Percentiles rank a stretch among this genome's conserved stretches.
Evolutionary conservation across 106 monocot species (phyloP).

Genomic region (Triglochin maritima): DNA sequence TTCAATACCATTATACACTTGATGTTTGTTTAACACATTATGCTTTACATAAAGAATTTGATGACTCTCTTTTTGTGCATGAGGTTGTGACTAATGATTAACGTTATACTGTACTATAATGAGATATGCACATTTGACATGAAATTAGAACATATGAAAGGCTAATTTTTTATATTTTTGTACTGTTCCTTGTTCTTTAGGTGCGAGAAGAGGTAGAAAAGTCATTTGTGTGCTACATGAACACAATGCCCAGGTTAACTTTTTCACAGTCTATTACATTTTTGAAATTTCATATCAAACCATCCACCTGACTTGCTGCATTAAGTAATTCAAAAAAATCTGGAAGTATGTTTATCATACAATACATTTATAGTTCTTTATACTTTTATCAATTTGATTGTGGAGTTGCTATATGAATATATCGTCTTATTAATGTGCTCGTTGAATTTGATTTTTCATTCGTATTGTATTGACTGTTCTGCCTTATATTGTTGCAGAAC

Average conservation of each 20-base stretch:
- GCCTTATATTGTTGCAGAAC: conserved; percentile 19
- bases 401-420: background rate
- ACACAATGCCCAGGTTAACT: conserved; percentile 6
- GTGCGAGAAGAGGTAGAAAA: conserved; percentile 12
- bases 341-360: background rate
- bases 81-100: background rate
- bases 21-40: too few species aligned
- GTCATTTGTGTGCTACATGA: background rate
- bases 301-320: background rate
- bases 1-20: too few species aligned
- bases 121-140: background rate
- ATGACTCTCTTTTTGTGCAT: background rate
- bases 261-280: background rate
- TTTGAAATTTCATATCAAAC: background rate
- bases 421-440: background rate
- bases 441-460: background rate
- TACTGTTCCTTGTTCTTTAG: background rate
- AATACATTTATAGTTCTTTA: background rate
- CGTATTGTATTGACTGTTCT: background rate
- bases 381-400: background rate
- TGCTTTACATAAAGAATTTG: background rate
- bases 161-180: background rate
- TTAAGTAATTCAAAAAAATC: background rate
- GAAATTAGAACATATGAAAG: background rate
- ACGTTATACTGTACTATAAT: background rate